Percentiles rank a stretch among this genome's conserved stretches.
These are phyloP conservation scores for Hyparrhenia diplandra DNA, from an alignment of 176 grass and related monocot species.

Conservation along the genomic window DNA sequence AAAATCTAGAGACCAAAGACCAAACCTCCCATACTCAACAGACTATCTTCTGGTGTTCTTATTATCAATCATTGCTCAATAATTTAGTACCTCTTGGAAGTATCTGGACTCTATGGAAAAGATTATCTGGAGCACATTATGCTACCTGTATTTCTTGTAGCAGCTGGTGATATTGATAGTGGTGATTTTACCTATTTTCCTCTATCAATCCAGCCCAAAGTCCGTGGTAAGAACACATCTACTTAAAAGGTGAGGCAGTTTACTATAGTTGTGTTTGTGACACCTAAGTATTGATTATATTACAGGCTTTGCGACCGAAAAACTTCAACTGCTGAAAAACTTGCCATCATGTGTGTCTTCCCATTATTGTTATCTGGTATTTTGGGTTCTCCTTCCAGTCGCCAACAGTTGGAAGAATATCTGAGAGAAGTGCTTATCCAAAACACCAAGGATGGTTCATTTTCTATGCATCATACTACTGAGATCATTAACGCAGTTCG, in stretches of 20 bases:
- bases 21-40: constrained; percentile 10
- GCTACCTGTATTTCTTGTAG: constrained; percentile 91
- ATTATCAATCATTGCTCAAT: constrained; percentile 34
- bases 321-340: constrained; percentile 64
- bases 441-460: constrained; percentile 66
- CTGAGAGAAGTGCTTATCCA: constrained; percentile 88
- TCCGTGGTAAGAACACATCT: constrained; percentile 66
- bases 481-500: constrained; percentile 82
- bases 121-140: constrained; percentile 91
- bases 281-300: constrained; percentile 17
- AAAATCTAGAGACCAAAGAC: constrained; percentile 29
- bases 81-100: constrained; percentile 76
- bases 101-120: constrained; percentile 68
- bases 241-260: constrained; percentile 13
- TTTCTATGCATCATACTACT: constrained; percentile 60
- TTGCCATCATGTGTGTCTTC: constrained; percentile 73
- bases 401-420: constrained; percentile 67
- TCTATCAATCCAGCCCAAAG: constrained; percentile 68
- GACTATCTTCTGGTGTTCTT: constrained; percentile 25
- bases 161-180: constrained; percentile 79
- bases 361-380: constrained; percentile 90
- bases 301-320: constrained; percentile 85
- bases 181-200: constrained; percentile 91
- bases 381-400: constrained; percentile 66
- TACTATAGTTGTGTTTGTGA: constrained; percentile 12